Conservation (phyloP, 805 yeast genomes). For the Kuraishia floccosa region DNA sequence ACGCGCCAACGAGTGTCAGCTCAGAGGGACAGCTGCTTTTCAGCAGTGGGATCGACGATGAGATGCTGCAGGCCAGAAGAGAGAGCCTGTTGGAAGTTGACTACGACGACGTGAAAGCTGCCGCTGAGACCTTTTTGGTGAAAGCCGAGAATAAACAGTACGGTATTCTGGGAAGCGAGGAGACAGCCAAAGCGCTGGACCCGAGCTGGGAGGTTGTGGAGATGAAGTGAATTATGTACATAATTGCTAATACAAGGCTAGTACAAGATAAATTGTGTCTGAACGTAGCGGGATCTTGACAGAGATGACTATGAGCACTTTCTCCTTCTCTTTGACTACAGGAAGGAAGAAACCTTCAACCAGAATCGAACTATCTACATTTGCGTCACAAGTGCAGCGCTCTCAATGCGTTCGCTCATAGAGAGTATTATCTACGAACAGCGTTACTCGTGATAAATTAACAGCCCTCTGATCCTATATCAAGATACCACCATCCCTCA, state of each 20-base stretch:
- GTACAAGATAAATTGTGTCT: neutral
- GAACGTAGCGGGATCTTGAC: neutral
- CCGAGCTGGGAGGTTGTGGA: constrained; percentile 1
- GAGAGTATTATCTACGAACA: no score
- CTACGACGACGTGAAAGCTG: constrained; percentile 49
- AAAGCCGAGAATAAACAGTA: neutral
- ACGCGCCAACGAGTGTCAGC: constrained; percentile 78
- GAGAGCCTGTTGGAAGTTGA: constrained; percentile 57
- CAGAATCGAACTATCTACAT: no score
- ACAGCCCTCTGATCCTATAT: no score
- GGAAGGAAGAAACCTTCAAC: no score
- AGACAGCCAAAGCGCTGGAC: neutral
- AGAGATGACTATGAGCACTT: neutral
- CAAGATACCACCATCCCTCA: no score
- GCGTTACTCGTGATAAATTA: no score
- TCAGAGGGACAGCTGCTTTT: constrained; percentile 65
- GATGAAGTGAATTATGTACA: neutral
- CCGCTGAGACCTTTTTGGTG: constrained; percentile 44
- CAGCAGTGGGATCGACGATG: constrained; percentile 61
- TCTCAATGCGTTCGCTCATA: no score
- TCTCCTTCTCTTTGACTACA: no score
- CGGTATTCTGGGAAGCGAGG: neutral
- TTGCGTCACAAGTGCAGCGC: no score
- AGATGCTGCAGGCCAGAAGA: constrained; percentile 73
- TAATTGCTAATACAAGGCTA: neutral